Conservation (phyloP, 192 early-diverging fungal species). For the Jimgerdemannia flammicorona region DNA sequence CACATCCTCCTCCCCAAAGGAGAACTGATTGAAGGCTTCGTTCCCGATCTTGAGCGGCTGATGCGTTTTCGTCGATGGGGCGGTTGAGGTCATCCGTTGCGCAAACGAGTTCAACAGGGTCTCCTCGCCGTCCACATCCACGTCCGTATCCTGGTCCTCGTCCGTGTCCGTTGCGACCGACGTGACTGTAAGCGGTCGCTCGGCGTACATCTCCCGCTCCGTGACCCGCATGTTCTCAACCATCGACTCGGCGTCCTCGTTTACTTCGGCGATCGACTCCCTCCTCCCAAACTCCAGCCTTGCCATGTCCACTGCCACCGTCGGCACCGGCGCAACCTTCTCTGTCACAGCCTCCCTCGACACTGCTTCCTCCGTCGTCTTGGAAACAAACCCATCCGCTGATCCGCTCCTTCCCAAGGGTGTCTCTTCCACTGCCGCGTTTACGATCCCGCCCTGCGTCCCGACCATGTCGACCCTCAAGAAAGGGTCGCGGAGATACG, state of each 20-base stretch:
- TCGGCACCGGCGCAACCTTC: not conserved
- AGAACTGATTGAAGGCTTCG: not conserved
- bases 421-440: not conserved
- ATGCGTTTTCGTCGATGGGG: not conserved
- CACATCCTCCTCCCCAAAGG: not conserved
- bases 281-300: too few species aligned
- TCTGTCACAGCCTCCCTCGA: not conserved
- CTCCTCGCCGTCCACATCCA: not conserved
- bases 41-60: not conserved
- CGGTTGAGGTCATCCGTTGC: not conserved
- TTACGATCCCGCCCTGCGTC: not conserved
- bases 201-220: too few species aligned
- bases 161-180: not conserved
- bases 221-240: not conserved
- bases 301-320: too few species aligned
- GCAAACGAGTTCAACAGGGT: not conserved
- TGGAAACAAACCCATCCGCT: not conserved
- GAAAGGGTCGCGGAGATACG: not conserved
- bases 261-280: not conserved
- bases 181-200: too few species aligned
- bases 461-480: slow-evolving; percentile 9
- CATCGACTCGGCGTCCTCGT: not conserved
- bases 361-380: not conserved
- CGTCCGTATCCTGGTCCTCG: not conserved
- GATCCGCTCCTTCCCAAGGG: slow-evolving; percentile 1